Evolutionary conservation across 2,329 filamentous ascomycete species (phyloP).

Genomic region (Calonectria henricotiae): DNA sequence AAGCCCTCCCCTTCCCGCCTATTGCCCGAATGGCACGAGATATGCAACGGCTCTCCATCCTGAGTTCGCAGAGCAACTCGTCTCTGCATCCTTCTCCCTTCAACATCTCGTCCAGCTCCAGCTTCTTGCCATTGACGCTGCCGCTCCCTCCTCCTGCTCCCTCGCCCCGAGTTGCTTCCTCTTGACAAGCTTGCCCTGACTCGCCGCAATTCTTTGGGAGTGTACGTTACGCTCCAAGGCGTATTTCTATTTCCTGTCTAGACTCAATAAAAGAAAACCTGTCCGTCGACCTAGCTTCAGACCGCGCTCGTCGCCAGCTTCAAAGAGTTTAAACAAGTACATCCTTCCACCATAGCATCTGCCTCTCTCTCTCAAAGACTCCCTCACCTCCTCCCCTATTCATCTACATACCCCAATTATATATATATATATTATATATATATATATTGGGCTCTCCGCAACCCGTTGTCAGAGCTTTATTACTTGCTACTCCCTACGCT

Average conservation of each 20-base stretch:
- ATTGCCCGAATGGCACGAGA: conserved; percentile 62
- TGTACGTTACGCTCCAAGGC: conserved; percentile 25
- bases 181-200: conserved; percentile 31
- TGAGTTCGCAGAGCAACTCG: conserved; percentile 57
- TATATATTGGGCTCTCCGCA: background rate
- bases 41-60: conserved; percentile 60
- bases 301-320: conserved; percentile 28
- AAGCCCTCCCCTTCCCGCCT: conserved; percentile 53
- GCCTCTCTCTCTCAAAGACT: background rate
- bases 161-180: conserved; percentile 24
- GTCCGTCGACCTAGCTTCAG: conserved; percentile 19
- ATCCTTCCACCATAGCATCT: background rate
- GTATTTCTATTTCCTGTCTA: conserved; percentile 28
- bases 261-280: conserved; percentile 26
- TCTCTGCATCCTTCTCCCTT: conserved; percentile 40
- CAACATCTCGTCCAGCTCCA: conserved; percentile 14
- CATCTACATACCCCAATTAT: background rate
- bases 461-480: conserved; percentile 7
- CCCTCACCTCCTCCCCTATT: conserved; percentile 11
- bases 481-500: conserved; percentile 15
- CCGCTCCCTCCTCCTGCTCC: conserved; percentile 22
- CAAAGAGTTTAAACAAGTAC: conserved; percentile 25
- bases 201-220: conserved; percentile 26
- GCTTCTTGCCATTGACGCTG: conserved; percentile 34
- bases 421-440: background rate